Conservation (phyloP, 1,284 basidiomycete species). For the Cutaneotrichosporon arboriforme region DNA sequence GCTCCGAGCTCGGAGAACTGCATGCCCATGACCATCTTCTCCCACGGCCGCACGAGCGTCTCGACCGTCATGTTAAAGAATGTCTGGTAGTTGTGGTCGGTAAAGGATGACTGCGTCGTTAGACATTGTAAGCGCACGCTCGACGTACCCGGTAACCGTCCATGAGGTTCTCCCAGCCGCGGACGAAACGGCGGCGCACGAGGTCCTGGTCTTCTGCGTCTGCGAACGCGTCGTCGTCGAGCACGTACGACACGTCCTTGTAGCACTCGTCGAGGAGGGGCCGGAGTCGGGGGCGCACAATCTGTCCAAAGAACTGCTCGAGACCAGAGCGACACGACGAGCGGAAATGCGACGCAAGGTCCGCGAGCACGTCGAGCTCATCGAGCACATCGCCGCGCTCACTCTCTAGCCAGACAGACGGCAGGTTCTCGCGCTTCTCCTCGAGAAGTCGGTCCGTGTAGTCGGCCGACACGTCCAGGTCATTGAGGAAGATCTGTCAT, state of each 20-base stretch:
- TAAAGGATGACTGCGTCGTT: constrained; percentile 67
- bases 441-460: constrained; percentile 75
- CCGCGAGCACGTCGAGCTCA: constrained; percentile 33
- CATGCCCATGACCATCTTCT: constrained; percentile 73
- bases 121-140: background rate
- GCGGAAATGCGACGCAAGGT: constrained; percentile 59
- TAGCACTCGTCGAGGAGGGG: constrained; percentile 80
- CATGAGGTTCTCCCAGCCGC: constrained; percentile 74
- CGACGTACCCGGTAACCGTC: constrained; percentile 58
- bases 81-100: constrained; percentile 76
- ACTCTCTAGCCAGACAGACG: constrained; percentile 62
- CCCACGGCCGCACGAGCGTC: constrained; percentile 85
- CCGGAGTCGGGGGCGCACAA: constrained; percentile 77
- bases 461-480: constrained; percentile 76
- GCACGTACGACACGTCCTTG: constrained; percentile 76
- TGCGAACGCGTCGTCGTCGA: constrained; percentile 82
- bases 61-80: constrained; percentile 82
- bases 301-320: constrained; percentile 89
- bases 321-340: constrained; percentile 71
- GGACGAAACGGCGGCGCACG: constrained; percentile 77
- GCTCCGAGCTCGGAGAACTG: constrained; percentile 96
- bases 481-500: constrained; percentile 74
- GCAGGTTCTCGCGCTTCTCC: constrained; percentile 60
- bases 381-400: constrained; percentile 51
- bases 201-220: constrained; percentile 77